These are phyloP conservation scores for Nakazawaea wickerhamii DNA, from an alignment of 805 yeast genomes.

Conservation along the genomic window DNA sequence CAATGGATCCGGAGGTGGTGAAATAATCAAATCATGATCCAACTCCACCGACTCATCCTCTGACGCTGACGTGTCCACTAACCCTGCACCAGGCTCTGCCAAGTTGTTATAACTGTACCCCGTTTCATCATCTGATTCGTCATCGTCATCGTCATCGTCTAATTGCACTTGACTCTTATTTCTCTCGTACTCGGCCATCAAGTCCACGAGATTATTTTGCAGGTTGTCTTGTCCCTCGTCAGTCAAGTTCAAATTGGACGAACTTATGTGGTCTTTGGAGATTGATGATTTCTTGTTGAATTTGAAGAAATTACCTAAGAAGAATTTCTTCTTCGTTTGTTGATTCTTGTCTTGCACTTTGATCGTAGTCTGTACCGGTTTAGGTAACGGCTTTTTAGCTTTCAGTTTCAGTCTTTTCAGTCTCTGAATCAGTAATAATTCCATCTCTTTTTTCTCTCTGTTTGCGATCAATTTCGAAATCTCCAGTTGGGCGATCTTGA, in stretches of 20 bases:
- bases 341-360: neutral
- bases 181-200: slow-evolving; percentile 1
- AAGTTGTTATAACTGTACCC: slow-evolving; percentile 6
- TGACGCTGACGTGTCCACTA: neutral
- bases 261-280: slow-evolving; percentile 11
- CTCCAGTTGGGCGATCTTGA: slow-evolving; percentile 4
- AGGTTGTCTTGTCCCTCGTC: neutral
- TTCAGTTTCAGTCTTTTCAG: neutral
- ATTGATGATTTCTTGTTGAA: slow-evolving; percentile 11
- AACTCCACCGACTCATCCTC: neutral
- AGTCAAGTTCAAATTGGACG: neutral
- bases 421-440: neutral
- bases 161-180: neutral
- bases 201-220: neutral
- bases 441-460: neutral
- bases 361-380: neutral
- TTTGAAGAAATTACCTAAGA: slow-evolving; percentile 8
- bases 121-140: neutral
- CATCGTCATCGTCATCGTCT: slow-evolving; percentile 5
- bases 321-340: slow-evolving; percentile 5
- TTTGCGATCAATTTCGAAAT: neutral
- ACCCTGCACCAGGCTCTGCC: neutral
- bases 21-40: neutral
- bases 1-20: neutral
- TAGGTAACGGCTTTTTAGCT: neutral